Conservation (phyloP, 163 green algal genomes). For the Chloroidium sp. region DNA sequence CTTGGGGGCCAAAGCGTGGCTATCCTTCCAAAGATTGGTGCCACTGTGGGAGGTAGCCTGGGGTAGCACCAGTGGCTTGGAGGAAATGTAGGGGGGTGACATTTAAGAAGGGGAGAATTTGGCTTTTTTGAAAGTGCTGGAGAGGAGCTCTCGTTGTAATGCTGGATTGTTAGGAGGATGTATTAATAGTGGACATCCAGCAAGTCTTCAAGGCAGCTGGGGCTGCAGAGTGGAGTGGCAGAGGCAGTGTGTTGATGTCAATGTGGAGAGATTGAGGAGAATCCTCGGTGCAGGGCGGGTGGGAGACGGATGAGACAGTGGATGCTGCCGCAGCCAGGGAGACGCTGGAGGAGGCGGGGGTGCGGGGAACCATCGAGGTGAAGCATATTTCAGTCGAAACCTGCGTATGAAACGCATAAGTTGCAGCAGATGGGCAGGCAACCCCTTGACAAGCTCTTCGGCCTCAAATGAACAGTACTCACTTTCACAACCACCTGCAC, state of each 20-base stretch:
- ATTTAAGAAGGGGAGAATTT: not conserved
- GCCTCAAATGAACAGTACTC: not conserved
- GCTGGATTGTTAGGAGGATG: not conserved
- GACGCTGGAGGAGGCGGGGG: conserved; percentile 87
- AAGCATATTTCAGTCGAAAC: not conserved
- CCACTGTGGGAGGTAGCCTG: not conserved
- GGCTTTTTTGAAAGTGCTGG: too few relatives aligned
- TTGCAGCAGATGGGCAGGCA: not conserved
- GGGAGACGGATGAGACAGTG: conserved; percentile 82
- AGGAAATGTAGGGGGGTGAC: not conserved
- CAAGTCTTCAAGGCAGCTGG: not conserved
- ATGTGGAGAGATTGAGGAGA: not conserved
- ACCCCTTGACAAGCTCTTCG: not conserved
- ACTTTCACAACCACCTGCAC: not conserved
- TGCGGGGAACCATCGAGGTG: conserved; percentile 71
- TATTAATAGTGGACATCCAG: not conserved
- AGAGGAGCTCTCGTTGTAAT: not conserved
- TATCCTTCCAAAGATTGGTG: not conserved
- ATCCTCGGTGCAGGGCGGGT: conserved; percentile 63
- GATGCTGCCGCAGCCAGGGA: conserved; percentile 71
- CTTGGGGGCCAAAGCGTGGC: not conserved
- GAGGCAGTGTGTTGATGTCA: too few relatives aligned
- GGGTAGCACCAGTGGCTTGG: not conserved
- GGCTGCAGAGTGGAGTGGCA: too few relatives aligned
- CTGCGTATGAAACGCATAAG: too few relatives aligned